Evolutionary conservation across 2,329 filamentous ascomycete genomes (phyloP).

Genomic region (Talaromyces verruculosus): DNA sequence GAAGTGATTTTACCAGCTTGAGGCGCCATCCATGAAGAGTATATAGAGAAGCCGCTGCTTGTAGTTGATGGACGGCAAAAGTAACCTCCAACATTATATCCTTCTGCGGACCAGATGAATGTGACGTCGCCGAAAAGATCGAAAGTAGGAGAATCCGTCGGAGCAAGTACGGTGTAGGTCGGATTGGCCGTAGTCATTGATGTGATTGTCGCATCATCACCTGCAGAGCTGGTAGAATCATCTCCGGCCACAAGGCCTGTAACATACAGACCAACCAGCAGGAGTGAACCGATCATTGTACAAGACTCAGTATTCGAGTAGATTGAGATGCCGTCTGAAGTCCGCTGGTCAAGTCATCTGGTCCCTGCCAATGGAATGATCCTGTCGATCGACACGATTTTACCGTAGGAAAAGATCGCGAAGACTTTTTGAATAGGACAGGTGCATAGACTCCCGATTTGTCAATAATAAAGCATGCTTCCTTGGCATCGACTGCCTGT

Average conservation of each 20-base stretch:
- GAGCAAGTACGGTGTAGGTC: not conserved
- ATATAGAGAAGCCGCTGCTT: not conserved
- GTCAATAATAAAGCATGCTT: not conserved
- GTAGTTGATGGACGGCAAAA: not conserved
- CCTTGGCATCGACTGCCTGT: not conserved
- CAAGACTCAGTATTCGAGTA: not conserved
- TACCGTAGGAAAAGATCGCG: not conserved
- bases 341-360: not conserved
- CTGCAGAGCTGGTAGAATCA: not conserved
- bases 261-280: not conserved
- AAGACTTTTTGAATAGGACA: not conserved
- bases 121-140: not conserved
- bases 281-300: not conserved
- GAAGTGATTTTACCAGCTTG: not conserved
- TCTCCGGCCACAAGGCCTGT: not conserved
- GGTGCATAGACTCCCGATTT: not conserved
- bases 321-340: not conserved
- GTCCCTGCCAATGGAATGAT: not conserved
- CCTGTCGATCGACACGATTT: not conserved
- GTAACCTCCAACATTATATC: not conserved
- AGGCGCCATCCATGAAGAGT: not conserved
- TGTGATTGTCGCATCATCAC: not conserved
- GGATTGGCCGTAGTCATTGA: not conserved
- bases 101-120: not conserved
- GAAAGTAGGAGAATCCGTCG: not conserved